Evolutionary conservation across 805 yeast species (phyloP), one percentile per base, ranked within the genome.

Genomic region (Ogataea corticis): DNA sequence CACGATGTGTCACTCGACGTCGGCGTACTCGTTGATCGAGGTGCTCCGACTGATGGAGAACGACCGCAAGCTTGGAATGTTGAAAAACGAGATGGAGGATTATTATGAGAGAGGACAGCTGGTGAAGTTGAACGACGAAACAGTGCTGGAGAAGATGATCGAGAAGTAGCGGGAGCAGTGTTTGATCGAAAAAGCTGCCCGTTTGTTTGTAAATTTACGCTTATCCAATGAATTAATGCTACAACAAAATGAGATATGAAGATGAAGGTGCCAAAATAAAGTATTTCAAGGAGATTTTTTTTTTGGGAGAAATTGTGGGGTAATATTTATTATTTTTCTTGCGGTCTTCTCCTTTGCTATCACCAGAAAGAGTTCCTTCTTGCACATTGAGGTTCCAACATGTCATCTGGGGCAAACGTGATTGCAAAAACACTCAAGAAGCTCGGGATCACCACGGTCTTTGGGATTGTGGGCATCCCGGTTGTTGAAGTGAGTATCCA

Each of bases 401-500:
- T 30, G 50, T 44, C 29, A 27, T 28, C 42, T 42, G 83, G 83
- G 1, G 70, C 84, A 0, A 61, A 63, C 19, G 55, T 75, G 1
- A 75, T 83, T 41, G 85, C 86, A 0, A 56, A 61, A 19, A 46
- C 76, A 0, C 65, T 84, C 7, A 63, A 68, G 36, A 56, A 61
- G 7, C 68, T 82, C 13, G 85, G 82, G 0, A 78, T 83, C 16
- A 67, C 71, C 23, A 73, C 72, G 11, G 76, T 83, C 2, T 84
- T 84, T 62, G 91, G 90, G 3, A 72, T 84, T 19, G 90, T 85
- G 3, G 91, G 90, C 0, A 84, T 84, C 37, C 91, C 91, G 1
- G 80, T 84, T 9, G 85, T 84, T 12, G 87, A 84, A 45, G 76
- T 70, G 47, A 48, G 64, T 56, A 21, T 21, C 9, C 25, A 21